Conservation (phyloP, 2,329 filamentous ascomycete genomes). For the Colletotrichum lini region DNA sequence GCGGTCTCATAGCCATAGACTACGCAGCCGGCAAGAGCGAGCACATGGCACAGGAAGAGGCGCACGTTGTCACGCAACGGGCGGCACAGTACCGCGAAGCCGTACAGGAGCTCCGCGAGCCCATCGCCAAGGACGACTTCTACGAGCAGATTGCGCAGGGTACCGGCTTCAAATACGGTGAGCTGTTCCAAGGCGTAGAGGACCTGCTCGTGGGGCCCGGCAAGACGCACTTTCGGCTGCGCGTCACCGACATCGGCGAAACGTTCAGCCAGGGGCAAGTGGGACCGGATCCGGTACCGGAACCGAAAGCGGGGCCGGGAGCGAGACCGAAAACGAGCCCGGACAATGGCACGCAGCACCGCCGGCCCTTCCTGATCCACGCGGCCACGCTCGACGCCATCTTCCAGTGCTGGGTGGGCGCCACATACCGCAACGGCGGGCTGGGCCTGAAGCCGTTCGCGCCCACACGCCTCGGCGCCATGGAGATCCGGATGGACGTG, state of each 20-base stretch:
- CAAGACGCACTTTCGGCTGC: constrained; percentile 20
- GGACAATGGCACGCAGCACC: not conserved
- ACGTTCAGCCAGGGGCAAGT: constrained; percentile 10
- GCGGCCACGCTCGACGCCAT: constrained; percentile 21
- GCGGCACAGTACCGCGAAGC: not conserved
- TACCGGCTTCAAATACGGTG: constrained; percentile 16
- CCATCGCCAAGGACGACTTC: constrained; percentile 8
- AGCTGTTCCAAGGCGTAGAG: constrained; percentile 5
- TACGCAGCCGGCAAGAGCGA: constrained; percentile 15
- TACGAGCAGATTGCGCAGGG: constrained; percentile 12
- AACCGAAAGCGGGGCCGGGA: no score
- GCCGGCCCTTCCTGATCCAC: constrained; percentile 8
- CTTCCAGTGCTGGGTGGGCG: constrained; percentile 29
- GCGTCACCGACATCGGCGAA: constrained; percentile 15
- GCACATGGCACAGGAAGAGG: constrained; percentile 14
- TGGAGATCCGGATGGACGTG: constrained; percentile 13
- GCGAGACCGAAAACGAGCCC: no score
- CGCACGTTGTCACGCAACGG: constrained; percentile 3
- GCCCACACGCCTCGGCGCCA: constrained; percentile 12
- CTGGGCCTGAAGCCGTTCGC: constrained; percentile 1
- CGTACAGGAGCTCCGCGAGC: not conserved
- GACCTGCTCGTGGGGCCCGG: not conserved
- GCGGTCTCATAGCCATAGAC: constrained; percentile 22
- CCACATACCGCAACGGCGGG: constrained; percentile 1
- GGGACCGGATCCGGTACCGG: not conserved